Percentiles rank a stretch among this genome's conserved stretches.
Evolutionary conservation across 805 yeast genomes (phyloP).

Genomic region (Teunomyces stri): DNA sequence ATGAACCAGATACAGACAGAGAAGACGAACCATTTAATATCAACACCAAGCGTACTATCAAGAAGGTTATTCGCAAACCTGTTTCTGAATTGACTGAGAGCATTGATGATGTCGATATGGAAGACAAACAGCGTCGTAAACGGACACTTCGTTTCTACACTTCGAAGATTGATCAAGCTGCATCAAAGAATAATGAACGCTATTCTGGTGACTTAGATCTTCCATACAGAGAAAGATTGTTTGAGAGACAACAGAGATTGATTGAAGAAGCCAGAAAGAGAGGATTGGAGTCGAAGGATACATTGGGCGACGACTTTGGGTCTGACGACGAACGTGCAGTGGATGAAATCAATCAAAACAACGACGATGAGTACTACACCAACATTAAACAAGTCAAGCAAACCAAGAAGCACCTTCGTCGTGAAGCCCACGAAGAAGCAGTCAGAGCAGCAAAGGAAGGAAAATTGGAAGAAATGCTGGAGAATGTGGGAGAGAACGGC

Average conservation of each 20-base stretch:
- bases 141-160: slow-evolving; percentile 91
- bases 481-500: slow-evolving; percentile 70
- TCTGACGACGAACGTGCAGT: slow-evolving; percentile 48
- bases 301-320: slow-evolving; percentile 50
- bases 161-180: slow-evolving; percentile 88
- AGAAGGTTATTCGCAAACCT: slow-evolving; percentile 20
- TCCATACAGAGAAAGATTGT: slow-evolving; percentile 87
- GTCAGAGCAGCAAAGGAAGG: slow-evolving; percentile 83
- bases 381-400: slow-evolving; percentile 47
- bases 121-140: slow-evolving; percentile 79
- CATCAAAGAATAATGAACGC: slow-evolving; percentile 55
- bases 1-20: slow-evolving; percentile 13
- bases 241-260: slow-evolving; percentile 85
- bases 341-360: slow-evolving; percentile 40
- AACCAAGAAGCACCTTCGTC: slow-evolving; percentile 52
- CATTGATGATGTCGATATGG: slow-evolving; percentile 78
- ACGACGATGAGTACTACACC: slow-evolving; percentile 61
- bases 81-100: slow-evolving; percentile 65
- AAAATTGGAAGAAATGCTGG: slow-evolving; percentile 66
- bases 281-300: slow-evolving; percentile 59
- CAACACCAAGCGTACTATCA: slow-evolving; percentile 51
- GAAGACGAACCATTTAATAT: slow-evolving; percentile 27
- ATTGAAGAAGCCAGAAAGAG: slow-evolving; percentile 85
- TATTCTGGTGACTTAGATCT: slow-evolving; percentile 83
- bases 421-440: slow-evolving; percentile 66